A percentile compares a stretch with the other conserved stretches of the same genome.
phyloP scores from a whole-genome alignment of 495 filamentous ascomycete species.

The Xylaria castorea region DNA sequence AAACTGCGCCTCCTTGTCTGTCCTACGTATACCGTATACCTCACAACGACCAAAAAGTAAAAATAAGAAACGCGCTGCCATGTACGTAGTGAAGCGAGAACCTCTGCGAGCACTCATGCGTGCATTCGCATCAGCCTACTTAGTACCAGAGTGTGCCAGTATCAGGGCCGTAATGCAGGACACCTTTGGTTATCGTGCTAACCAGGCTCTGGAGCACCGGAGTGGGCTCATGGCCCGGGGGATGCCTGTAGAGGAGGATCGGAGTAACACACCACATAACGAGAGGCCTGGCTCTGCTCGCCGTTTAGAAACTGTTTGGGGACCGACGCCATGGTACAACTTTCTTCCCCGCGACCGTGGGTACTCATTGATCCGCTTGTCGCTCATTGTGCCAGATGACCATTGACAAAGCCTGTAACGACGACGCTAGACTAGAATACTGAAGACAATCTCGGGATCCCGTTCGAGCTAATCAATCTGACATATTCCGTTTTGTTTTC shows the following conservation, averaged over 20 bases:
- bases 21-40: not conserved
- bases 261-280: constrained; percentile 3
- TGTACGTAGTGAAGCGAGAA: not conserved
- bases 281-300: not conserved
- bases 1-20: constrained; percentile 18
- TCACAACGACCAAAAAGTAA: not conserved
- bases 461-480: constrained; percentile 15
- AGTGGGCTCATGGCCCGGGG: constrained; percentile 10
- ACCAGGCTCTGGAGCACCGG: constrained; percentile 9
- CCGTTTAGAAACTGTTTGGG: constrained; percentile 6
- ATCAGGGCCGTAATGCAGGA: constrained; percentile 16
- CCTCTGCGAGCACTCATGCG: not conserved
- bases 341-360: constrained; percentile 16
- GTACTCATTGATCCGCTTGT: constrained; percentile 4
- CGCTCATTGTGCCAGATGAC: constrained; percentile 12
- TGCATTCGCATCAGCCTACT: constrained; percentile 8
- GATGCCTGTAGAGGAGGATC: constrained; percentile 12
- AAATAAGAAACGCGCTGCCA: constrained; percentile 4
- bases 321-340: constrained; percentile 16
- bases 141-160: not conserved
- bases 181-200: constrained; percentile 19
- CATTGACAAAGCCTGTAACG: not conserved
- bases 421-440: constrained; percentile 15
- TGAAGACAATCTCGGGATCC: constrained; percentile 5
- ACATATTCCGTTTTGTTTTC: constrained; percentile 29